Percentiles rank a stretch among this genome's conserved stretches.
These are phyloP conservation scores for Anisogramma anomala DNA, from an alignment of 2,329 filamentous ascomycete genomes.

Conservation along the genomic window DNA sequence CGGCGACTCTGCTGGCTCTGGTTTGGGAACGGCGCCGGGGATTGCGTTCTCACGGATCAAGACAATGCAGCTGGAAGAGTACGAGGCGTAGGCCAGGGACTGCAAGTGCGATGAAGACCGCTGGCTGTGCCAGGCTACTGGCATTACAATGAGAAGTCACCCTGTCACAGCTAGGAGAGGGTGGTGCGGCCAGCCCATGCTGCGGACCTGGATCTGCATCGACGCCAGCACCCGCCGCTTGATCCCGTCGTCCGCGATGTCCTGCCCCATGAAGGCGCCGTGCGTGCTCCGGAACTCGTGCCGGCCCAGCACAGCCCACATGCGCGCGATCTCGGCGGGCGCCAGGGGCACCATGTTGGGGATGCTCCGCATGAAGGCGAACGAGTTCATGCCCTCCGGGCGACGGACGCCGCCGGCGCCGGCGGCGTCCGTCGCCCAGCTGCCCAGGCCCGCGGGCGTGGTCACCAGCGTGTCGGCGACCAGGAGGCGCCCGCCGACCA, in stretches of 20 bases:
- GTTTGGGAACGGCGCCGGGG: too few relatives aligned
- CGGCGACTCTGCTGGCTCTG: too few relatives aligned
- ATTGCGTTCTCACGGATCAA: too few relatives aligned
- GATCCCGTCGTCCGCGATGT: constrained; percentile 45
- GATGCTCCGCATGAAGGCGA: constrained; percentile 66
- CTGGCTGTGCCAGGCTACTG: too few relatives aligned
- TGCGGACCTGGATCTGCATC: constrained; percentile 59
- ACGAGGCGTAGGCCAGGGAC: too few relatives aligned
- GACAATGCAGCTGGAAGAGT: too few relatives aligned
- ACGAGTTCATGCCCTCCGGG: constrained; percentile 40
- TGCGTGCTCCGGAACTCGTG: constrained; percentile 55
- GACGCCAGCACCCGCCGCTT: constrained; percentile 60
- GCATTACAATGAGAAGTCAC: too few relatives aligned
- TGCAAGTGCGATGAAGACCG: too few relatives aligned
- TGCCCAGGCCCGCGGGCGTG: constrained; percentile 45
- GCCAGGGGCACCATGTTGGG: constrained; percentile 63
- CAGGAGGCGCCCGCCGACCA: constrained; percentile 51
- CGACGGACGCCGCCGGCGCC: constrained; percentile 24
- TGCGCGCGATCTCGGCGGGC: constrained; percentile 49
- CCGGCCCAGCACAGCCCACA: constrained; percentile 56
- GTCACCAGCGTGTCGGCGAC: constrained; percentile 68
- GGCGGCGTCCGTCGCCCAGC: constrained; percentile 34
- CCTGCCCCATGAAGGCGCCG: constrained; percentile 53
- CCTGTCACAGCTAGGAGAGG: constrained; percentile 23
- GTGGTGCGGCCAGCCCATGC: constrained; percentile 35